Base-by-base conservation (phyloP, 1,284 basidiomycete genomes). In the Malassezia slooffiae region DNA sequence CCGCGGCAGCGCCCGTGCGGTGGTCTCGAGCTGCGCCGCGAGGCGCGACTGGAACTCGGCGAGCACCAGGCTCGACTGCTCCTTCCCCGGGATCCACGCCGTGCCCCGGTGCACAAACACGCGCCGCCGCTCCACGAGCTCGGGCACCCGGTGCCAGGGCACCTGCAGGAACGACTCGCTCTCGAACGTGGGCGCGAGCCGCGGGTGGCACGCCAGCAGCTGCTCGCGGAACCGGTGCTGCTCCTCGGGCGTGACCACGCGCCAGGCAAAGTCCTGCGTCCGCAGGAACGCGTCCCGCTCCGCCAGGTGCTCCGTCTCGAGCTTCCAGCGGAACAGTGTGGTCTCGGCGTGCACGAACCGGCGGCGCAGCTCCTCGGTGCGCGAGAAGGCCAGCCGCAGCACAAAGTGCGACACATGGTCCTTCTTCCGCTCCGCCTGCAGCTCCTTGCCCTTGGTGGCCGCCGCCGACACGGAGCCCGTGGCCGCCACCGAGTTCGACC, bases 371-470 rank as follows among this genome's bases (percentile, higher is more conserved):
- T 99, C 93, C 57, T 95, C 90, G 34, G 88, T 88, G 45, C 87
- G 80, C 72, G 89, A 93, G 71, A 99, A 97, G 2, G 93, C 90
- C 29, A 99, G 75, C 33, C 93, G 75, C 48, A 97, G 75, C 3
- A 97, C 87, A 72, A 89, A 97, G 73, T 99, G 93, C 15, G 88
- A 82, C 23, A 95, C 76, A 64, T 90, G 84, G 70, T 99, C 93
- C 57, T 78, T 81, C 66, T 77, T 77, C 50, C 93, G 75, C 69
- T 97, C 80, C n/a, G 45, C 37, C 17, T 68, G 59, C 8, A 70
- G 71, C 28, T 85, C 79, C 32, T 45, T 37, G 5, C 47, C 50
- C 29, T 56, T 55, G 19, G 42, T 75, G 52, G 44, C 78, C 72
- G 21, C 72, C 67, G 8, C 57, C 70, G 20, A 59, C 57, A 32